These are phyloP conservation scores for Globisporangium spinosum DNA, from an alignment of 352 stramenopile species.

Conservation along the genomic window DNA sequence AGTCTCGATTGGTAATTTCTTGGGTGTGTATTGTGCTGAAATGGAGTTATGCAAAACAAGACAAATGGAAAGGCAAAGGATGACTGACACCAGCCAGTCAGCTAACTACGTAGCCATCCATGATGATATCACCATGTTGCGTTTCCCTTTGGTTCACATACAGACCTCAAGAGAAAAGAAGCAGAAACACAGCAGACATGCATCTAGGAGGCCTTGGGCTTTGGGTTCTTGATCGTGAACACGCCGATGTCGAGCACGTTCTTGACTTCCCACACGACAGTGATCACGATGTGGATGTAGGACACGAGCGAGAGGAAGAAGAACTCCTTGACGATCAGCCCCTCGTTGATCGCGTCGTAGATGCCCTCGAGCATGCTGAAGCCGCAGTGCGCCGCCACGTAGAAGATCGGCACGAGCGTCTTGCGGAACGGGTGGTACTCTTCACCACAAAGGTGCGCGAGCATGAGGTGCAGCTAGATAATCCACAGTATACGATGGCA, in stretches of 20 bases:
- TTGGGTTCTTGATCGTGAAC: slow-evolving; percentile 56
- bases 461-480: slow-evolving; percentile 79
- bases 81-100: neutral
- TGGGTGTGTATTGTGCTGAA: neutral
- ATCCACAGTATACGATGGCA: neutral
- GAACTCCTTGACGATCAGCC: slow-evolving; percentile 83
- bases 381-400: slow-evolving; percentile 76
- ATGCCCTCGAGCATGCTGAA: slow-evolving; percentile 83
- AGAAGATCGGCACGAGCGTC: slow-evolving; percentile 88
- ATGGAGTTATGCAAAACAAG: neutral
- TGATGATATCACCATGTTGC: no score
- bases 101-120: neutral
- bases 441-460: slow-evolving; percentile 82
- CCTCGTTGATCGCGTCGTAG: slow-evolving; percentile 80
- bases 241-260: slow-evolving; percentile 77
- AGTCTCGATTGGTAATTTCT: neutral
- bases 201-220: slow-evolving; percentile 24
- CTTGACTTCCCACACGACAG: slow-evolving; percentile 86
- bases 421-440: slow-evolving; percentile 89
- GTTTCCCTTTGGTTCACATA: neutral
- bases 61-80: neutral
- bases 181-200: neutral
- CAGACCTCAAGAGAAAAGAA: neutral
- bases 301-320: slow-evolving; percentile 84
- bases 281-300: slow-evolving; percentile 87